Percentiles rank a stretch among this genome's conserved stretches.
phyloP scores from a whole-genome alignment of 768 basidiomycete species.

The Lactarius pseudohatsudake region DNA sequence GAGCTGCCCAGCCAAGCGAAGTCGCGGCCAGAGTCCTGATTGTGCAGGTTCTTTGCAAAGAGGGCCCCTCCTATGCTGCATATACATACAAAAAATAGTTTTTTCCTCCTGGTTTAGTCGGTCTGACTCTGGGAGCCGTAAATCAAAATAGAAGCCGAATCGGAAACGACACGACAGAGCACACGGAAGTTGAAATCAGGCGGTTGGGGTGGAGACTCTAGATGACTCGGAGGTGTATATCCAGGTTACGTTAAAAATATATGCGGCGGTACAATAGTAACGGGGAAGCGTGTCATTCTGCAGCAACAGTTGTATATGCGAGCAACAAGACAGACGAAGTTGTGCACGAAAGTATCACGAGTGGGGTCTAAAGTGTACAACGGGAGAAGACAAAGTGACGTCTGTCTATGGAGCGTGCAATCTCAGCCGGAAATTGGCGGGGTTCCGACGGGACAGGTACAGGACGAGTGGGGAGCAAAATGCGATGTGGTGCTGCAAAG shows the following conservation, averaged over 20 bases:
- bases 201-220: background rate
- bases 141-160: background rate
- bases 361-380: constrained; percentile 19
- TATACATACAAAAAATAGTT: too few relatives aligned
- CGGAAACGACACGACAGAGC: background rate
- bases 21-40: background rate
- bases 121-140: background rate
- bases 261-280: constrained; percentile 25
- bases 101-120: background rate
- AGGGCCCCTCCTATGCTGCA: too few relatives aligned
- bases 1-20: background rate
- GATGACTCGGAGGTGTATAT: constrained; percentile 1
- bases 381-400: constrained; percentile 13
- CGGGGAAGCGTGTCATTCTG: constrained; percentile 12
- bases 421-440: constrained; percentile 6
- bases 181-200: background rate
- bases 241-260: constrained; percentile 21
- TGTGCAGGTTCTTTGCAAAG: background rate
- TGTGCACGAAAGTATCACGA: constrained; percentile 13
- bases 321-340: background rate
- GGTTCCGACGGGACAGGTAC: background rate
- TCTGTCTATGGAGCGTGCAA: constrained; percentile 15
- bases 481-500: constrained; percentile 19
- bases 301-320: constrained; percentile 14
- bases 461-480: constrained; percentile 14